phyloP scores from a whole-genome alignment of 192 early-diverging fungal genomes.

The Allomyces javanicus region DNA sequence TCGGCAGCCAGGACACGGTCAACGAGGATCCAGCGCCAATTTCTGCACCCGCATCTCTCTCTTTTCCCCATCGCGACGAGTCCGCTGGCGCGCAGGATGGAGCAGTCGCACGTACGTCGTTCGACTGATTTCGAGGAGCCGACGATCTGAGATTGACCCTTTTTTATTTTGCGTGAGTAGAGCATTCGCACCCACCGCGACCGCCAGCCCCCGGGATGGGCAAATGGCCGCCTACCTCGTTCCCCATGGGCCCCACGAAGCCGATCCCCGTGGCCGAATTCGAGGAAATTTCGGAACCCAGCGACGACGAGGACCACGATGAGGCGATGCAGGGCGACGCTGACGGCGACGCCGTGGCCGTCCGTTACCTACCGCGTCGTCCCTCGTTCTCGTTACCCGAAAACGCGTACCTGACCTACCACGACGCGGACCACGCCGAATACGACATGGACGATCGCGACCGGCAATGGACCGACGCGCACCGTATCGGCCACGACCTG shows the following conservation, averaged over 20 bases:
- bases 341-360: too few relatives aligned
- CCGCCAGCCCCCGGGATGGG: not conserved
- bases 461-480: slow-evolving; percentile 39
- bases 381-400: not conserved
- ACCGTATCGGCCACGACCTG: slow-evolving; percentile 31
- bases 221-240: too few relatives aligned
- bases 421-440: slow-evolving; percentile 34
- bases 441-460: slow-evolving; percentile 99
- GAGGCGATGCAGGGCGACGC: too few relatives aligned
- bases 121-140: too few relatives aligned
- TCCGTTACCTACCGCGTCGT: not conserved
- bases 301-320: too few relatives aligned
- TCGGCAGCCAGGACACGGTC: too few relatives aligned
- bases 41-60: too few relatives aligned
- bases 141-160: not conserved
- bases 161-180: not conserved
- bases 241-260: not conserved
- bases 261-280: not conserved
- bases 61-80: too few relatives aligned
- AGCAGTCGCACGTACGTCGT: too few relatives aligned
- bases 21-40: too few relatives aligned
- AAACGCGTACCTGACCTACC: not conserved
- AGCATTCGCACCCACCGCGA: not conserved
- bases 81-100: too few relatives aligned
- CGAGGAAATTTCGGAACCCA: not conserved